Evolutionary conservation across 2,329 filamentous ascomycete genomes (phyloP), one percentile per base, ranked within the genome.

Genomic region (Aspergillaceae sp.): DNA sequence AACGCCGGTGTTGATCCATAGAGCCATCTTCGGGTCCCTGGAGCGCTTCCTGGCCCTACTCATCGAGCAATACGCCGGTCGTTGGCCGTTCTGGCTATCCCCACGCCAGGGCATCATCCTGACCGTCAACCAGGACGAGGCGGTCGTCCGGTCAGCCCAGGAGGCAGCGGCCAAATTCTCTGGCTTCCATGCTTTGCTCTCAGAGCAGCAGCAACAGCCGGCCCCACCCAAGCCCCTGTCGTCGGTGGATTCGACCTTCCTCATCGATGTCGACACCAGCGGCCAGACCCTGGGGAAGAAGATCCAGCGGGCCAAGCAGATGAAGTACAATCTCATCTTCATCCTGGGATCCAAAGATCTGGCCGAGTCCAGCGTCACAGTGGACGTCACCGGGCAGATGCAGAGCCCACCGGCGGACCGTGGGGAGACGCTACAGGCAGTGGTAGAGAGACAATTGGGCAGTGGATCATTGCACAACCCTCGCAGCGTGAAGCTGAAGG

Each of bases 71-170:
- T 87, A 90, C 56, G 76, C 83, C 47, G 86, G 86, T 10, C 78
- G 76, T 48, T 94, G 87, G 80, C 88, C 88, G 3, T 91, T 94
- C 63, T 94, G 88, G 89, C 74, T 94, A 7, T 90, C 86, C 46
- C 88, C 88, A 1, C 79, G 82, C 4, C 89, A 92, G 60, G 83
- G 80, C 37, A 79, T 84, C 40, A 77, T 94, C 46, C 66, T 92
- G 30, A 85, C 86, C 0, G 75, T 91, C 44, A 88, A 86, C 56
- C 70, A 72, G 41, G 62, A 70, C n/a, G 65, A 70, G 36, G 58
- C 53, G 1, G 61, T 73, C 7, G 51, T 71, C 67, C 71, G 77
- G 68, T 26, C 71, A 62, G 48, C 63, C 4, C 72, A 74, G 47
- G 67, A 77, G 41, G 62, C 78, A 4, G 68, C 82, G 4, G 65